Evolutionary conservation across 202 grass and related monocot species (phyloP), one percentile per base, ranked within the genome.

Genomic region (Bolboschoenoplectus hybrid): DNA sequence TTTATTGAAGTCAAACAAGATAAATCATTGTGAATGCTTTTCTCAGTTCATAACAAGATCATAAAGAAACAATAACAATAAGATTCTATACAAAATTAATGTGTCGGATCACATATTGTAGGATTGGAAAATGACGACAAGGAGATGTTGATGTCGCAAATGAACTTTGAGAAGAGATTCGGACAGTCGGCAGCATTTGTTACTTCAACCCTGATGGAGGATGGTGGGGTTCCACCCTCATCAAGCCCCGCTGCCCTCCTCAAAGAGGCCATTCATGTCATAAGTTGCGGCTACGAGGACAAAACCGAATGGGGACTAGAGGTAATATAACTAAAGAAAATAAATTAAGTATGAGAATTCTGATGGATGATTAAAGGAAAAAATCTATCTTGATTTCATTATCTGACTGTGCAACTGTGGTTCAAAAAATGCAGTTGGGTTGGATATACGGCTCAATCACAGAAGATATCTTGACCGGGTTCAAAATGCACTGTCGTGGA

Each of bases 401-500:
- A 85, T 61, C 53, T 76, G 32, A 74, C 9, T 73, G 38, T 8
- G 8, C 13, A 45, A 75, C 20, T 75, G 0, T 66, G 45, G 52
- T 64, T 38, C 1, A 39, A 63, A 50, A 9, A 3, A 3, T 87
- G 88, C 90, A 99, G 97, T 81, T 99, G 51, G 97, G 97, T 1
- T 99, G 97, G 97, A 99, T 99, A 77, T 99, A 99, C 13, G 93
- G 97, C n/a, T 99, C 97, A 0, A 99, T 99, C 93, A 99, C 97
- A 46, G 97, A 99, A 92, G 97, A 99, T 53, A 99, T 99, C 67
- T 88, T 99, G 10, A 99, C 97, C 0, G 93, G 97, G 12, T 99
- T 99, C 90, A 99, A 99, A 90, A 99, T 99, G 97, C 97, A 99
- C 85, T 99, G 93, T 89, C 90, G 97, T 0, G 97, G 97, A 49